Evolutionary conservation across 345 rosid species (phyloP).

Genomic region (Clarkia xantiana): DNA sequence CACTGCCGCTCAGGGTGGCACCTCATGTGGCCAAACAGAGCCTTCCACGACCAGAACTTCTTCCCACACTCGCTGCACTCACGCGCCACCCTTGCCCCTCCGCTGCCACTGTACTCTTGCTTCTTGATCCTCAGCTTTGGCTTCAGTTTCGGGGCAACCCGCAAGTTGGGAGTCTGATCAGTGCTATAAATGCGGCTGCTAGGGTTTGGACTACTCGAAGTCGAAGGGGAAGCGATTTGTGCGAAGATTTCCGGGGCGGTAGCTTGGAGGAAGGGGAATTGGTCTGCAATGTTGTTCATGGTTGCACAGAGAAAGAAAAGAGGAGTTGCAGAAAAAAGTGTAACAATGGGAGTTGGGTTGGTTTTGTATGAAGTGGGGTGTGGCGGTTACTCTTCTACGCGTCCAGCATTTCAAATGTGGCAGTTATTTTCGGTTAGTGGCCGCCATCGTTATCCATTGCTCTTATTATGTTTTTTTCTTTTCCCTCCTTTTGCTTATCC

Average conservation of each 20-base stretch:
- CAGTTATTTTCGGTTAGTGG: constrained; percentile 20
- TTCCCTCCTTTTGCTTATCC: too few relatives aligned
- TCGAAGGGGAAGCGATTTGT: background rate
- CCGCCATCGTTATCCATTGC: too few relatives aligned
- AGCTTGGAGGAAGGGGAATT: too few relatives aligned
- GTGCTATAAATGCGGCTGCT: too few relatives aligned
- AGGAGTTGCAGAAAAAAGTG: too few relatives aligned
- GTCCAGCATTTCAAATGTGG: constrained; percentile 10
- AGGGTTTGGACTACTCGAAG: background rate
- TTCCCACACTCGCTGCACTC: constrained; percentile 91
- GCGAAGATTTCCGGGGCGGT: too few relatives aligned
- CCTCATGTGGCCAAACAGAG: constrained; percentile 88
- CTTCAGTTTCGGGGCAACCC: constrained; percentile 11
- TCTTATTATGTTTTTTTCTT: too few relatives aligned
- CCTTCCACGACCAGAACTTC: constrained; percentile 84
- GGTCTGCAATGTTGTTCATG: too few relatives aligned
- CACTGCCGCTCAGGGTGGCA: constrained; percentile 91
- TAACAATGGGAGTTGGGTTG: constrained; percentile 10
- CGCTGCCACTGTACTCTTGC: constrained; percentile 34
- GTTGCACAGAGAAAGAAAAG: too few relatives aligned
- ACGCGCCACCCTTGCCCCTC: constrained; percentile 55
- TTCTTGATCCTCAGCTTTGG: constrained; percentile 20
- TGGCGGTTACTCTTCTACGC: constrained; percentile 15
- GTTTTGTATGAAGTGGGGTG: constrained; percentile 21
- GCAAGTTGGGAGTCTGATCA: background rate